Base-by-base conservation (phyloP, 2,329 filamentous ascomycete genomes). In the Fusarium sp. region DNA sequence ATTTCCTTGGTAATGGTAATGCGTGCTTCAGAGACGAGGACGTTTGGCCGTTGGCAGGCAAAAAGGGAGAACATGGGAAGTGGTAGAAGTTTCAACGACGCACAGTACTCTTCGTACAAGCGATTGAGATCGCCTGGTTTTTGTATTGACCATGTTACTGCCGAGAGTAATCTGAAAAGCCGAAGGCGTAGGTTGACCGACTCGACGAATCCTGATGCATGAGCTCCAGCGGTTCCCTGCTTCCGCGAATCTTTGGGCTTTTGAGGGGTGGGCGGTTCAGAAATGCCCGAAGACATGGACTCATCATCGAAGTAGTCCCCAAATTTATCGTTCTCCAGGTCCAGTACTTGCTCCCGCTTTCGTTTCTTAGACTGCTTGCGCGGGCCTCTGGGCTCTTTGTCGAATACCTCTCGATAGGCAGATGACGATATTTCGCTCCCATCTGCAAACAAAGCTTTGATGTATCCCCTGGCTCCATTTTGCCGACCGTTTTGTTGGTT, bases 381-480 rank as follows among this genome's bases (percentile, higher is more conserved):
- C 73, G 82, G 67, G 73, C 80, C 67, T 80, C 83, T 51, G 73
- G 78, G 68, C 81, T 94, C 92, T 55, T 88, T 87, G 24, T 85
- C 83, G 80, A 92, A 95, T 6, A 94, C 81, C 74, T 93, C 89
- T 5, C 83, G 83, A 73, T 89, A 94, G 10, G 87, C 82, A 2
- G 82, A 85, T 43, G 85, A 78, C 5, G 82, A 83, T 18, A 87
- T 79, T n/a, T 82, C 77, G 29, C 81, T 82, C 3, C 90, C 92
- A 70, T 91, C 89, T 1, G 91, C 89, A 56, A 94, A 86, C 8
- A 94, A 82, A 3, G 91, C 90, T 67, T 87, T 87, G 63, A 92
- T 82, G 13, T 94, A 86, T 34, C 86, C 84, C 61, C 85, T 85
- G 56, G 84, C 72, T 7, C 82, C 81, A 52, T 82, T 75, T 67